Percentiles rank a stretch among this genome's conserved stretches.
Evolutionary conservation across 345 rosid species (phyloP).

Genomic region (Hirschfeldia incana): DNA sequence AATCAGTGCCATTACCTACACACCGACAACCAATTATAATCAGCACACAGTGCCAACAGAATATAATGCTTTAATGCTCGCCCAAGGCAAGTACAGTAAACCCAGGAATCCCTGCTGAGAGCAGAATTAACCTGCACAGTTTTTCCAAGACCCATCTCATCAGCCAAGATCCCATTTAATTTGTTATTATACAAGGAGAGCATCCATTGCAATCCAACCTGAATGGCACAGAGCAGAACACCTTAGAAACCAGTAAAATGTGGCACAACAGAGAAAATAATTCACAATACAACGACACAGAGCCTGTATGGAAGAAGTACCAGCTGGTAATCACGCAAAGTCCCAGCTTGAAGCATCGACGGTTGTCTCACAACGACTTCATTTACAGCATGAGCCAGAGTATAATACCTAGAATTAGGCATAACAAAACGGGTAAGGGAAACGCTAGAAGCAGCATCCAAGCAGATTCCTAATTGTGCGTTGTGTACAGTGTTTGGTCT

Average conservation of each 20-base stretch:
- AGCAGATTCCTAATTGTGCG: constrained; percentile 14
- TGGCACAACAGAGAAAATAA: constrained; percentile 9
- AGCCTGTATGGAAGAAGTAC: constrained; percentile 50
- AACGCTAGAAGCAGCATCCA: constrained; percentile 21
- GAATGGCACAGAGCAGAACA: constrained; percentile 27
- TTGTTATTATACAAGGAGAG: constrained; percentile 97
- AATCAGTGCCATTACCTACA: constrained; percentile 97
- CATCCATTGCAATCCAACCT: constrained; percentile 99
- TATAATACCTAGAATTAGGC: constrained; percentile 68
- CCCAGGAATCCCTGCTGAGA: constrained; percentile 7
- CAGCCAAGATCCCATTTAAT: constrained; percentile 97
- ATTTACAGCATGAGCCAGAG: constrained; percentile 97
- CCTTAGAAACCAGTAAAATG: constrained; percentile 5
- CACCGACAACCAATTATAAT: constrained; percentile 29
- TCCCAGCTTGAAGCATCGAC: constrained; percentile 92
- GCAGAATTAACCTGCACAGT: constrained; percentile 83
- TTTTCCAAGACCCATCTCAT: constrained; percentile 99
- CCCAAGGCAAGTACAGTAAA: constrained; percentile 12
- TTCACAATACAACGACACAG: constrained; percentile 8
- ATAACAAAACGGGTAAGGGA: constrained; percentile 12
- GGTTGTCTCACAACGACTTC: constrained; percentile 92
- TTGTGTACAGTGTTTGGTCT: constrained; percentile 1
- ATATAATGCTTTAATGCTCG: constrained; percentile 20
- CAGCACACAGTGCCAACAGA: constrained; percentile 7
- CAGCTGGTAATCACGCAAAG: constrained; percentile 97